phyloP scores from a whole-genome alignment of 352 stramenopile species.

The Globisporangium splendens region DNA sequence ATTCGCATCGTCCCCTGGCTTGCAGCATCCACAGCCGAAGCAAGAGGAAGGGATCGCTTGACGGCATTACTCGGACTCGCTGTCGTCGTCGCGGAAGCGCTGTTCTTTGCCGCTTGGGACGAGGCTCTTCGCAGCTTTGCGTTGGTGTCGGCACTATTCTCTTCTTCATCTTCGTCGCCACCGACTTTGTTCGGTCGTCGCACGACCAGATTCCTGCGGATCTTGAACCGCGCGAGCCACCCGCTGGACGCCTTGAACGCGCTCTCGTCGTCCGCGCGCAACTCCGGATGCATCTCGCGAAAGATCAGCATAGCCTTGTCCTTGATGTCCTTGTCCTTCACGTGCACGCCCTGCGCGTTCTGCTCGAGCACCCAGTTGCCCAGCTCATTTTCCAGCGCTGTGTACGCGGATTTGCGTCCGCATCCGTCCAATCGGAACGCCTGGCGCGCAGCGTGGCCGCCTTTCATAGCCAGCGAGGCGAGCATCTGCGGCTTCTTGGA shows the following conservation, averaged over 20 bases:
- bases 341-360: constrained; percentile 10
- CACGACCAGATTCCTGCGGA: constrained; percentile 13
- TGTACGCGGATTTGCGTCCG: constrained; percentile 16
- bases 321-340: constrained; percentile 16
- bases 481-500: constrained; percentile 11
- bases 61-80: background rate
- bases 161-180: background rate
- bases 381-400: constrained; percentile 13
- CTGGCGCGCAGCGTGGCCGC: constrained; percentile 1
- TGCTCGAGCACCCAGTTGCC: constrained; percentile 11
- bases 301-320: constrained; percentile 13
- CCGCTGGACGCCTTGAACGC: constrained; percentile 19
- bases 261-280: background rate
- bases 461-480: constrained; percentile 4
- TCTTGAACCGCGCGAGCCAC: constrained; percentile 20
- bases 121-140: background rate
- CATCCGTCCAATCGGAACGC: constrained; percentile 15
- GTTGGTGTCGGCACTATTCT: background rate
- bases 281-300: constrained; percentile 8
- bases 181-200: constrained; percentile 1
- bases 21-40: background rate
- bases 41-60: background rate
- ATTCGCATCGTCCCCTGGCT: background rate
- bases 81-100: background rate
- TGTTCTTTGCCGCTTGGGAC: background rate